Percentiles rank a stretch among this genome's conserved stretches.
Conservation (phyloP, 2,329 filamentous ascomycete genomes). For the Neurospora crassa region DNA sequence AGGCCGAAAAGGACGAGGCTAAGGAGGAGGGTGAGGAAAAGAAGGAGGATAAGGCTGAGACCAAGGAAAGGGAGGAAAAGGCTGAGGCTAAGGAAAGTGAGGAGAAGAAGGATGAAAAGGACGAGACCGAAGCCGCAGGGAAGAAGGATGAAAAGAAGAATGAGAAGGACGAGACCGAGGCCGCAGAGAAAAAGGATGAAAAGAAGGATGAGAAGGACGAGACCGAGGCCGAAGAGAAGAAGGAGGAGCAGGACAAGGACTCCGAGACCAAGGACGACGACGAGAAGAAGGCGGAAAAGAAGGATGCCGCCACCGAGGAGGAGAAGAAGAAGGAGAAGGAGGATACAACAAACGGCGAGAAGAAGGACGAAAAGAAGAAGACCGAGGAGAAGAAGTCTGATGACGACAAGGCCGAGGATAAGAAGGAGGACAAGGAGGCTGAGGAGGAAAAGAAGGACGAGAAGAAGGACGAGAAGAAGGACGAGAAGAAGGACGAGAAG, state of each 20-base stretch:
- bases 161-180: constrained; percentile 20
- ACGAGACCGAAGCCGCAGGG: constrained; percentile 21
- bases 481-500: neutral
- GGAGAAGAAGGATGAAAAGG: constrained; percentile 17
- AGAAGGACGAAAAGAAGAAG: neutral
- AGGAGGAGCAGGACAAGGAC: neutral
- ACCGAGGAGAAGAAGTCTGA: neutral
- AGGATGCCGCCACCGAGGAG: neutral
- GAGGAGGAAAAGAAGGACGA: neutral
- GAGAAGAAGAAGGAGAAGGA: neutral
- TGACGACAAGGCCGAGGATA: neutral
- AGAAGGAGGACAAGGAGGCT: neutral
- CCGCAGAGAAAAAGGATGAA: constrained; percentile 17
- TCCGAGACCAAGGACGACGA: neutral
- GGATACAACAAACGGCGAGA: neutral
- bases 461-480: neutral
- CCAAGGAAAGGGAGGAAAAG: constrained; percentile 11
- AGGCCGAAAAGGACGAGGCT: neutral
- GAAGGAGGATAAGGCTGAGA: constrained; percentile 20
- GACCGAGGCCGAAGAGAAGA: constrained; percentile 22
- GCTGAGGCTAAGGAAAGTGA: neutral
- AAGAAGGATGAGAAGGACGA: constrained; percentile 21
- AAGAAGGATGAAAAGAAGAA: constrained; percentile 12
- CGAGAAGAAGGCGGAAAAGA: constrained; percentile 2
- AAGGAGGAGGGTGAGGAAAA: constrained; percentile 8